Percentiles rank a stretch among this genome's conserved stretches.
Conservation (phyloP, 2,329 filamentous ascomycete species). For the Trichoderma sp. region DNA sequence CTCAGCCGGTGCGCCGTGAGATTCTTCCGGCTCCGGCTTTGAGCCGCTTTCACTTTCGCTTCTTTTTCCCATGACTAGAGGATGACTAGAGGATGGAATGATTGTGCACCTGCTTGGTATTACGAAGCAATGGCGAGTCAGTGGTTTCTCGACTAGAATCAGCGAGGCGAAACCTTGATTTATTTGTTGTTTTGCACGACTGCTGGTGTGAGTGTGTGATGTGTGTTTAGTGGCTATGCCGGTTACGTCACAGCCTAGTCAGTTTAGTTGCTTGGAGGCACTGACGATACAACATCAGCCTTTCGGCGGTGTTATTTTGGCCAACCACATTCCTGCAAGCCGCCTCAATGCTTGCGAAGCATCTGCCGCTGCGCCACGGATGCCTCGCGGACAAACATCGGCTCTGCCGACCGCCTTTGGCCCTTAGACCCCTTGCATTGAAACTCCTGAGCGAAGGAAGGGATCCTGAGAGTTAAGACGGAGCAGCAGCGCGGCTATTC, state of each 20-base stretch:
- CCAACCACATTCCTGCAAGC: neutral
- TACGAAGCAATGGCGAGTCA: neutral
- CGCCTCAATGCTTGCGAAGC: neutral
- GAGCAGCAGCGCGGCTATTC: neutral
- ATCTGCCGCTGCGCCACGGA: conserved; percentile 1
- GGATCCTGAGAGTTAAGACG: neutral
- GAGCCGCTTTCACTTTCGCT: neutral
- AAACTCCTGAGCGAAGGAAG: neutral
- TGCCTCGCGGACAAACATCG: neutral
- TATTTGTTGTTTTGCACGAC: neutral
- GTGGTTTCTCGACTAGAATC: neutral
- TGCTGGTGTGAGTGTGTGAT: neutral
- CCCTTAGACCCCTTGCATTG: neutral
- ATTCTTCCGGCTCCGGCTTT: neutral
- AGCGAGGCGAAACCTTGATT: neutral
- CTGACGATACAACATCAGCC: neutral
- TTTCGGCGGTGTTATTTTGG: neutral
- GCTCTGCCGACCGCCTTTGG: neutral
- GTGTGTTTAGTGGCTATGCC: neutral
- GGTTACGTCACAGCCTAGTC: neutral
- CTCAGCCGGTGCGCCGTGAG: neutral
- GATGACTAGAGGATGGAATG: neutral
- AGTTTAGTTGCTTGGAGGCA: neutral
- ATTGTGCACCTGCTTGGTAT: neutral
- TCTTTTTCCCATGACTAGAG: neutral